Evolutionary conservation across 352 stramenopile species (phyloP).

Genomic region (Pythium monospermum): DNA sequence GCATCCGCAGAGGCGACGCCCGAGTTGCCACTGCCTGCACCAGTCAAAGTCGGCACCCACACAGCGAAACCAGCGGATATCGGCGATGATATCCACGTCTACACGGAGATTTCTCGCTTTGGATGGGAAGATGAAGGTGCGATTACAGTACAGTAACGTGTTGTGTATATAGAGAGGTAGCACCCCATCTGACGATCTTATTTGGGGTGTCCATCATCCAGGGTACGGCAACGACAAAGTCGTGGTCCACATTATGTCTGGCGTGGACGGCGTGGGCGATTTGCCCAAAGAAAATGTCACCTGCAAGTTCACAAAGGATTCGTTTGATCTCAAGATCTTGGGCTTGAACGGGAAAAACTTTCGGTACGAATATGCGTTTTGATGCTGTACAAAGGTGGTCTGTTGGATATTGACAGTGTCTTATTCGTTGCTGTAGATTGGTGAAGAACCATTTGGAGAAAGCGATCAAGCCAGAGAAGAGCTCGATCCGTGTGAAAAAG

Average conservation of each 20-base stretch:
- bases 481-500: slow-evolving; percentile 79
- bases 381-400: no score
- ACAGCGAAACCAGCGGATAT: slow-evolving; percentile 14
- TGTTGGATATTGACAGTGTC: no score
- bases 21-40: slow-evolving; percentile 14
- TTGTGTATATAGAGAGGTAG: neutral
- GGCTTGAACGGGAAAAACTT: slow-evolving; percentile 73
- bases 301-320: slow-evolving; percentile 74
- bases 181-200: neutral
- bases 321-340: slow-evolving; percentile 85
- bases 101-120: slow-evolving; percentile 83
- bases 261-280: slow-evolving; percentile 68
- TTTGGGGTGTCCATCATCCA: no score
- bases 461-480: slow-evolving; percentile 70
- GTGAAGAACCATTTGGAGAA: slow-evolving; percentile 81
- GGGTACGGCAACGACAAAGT: slow-evolving; percentile 86
- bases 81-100: slow-evolving; percentile 43
- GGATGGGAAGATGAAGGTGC: slow-evolving; percentile 81
- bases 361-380: no score
- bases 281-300: slow-evolving; percentile 67
- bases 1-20: slow-evolving; percentile 17
- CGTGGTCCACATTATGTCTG: slow-evolving; percentile 77
- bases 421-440: slow-evolving; percentile 27
- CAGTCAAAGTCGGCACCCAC: slow-evolving; percentile 25
- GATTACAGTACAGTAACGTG: neutral